These are phyloP conservation scores for Chrysoporthe austroafricana DNA, from an alignment of 2,329 filamentous ascomycete genomes.

Conservation along the genomic window DNA sequence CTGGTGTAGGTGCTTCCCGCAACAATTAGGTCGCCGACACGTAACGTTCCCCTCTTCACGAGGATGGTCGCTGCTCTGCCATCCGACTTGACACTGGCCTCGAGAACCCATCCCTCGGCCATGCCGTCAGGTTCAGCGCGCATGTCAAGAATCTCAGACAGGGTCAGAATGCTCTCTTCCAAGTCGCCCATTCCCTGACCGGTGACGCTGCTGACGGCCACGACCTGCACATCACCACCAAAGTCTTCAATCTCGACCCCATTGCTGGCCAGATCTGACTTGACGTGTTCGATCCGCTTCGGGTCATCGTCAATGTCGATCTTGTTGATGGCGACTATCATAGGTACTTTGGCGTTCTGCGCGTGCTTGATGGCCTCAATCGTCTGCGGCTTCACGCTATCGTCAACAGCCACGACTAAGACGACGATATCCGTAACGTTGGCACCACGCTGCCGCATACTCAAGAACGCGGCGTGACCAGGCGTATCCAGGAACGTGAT, in stretches of 20 bases:
- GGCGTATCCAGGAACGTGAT: conserved; percentile 98
- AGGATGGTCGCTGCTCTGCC: conserved; percentile 89
- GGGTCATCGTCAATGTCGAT: conserved; percentile 76
- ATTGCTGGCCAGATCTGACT: conserved; percentile 80
- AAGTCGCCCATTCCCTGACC: conserved; percentile 88
- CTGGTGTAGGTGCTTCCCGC: conserved; percentile 88
- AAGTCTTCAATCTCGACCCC: conserved; percentile 93
- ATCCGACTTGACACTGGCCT: conserved; percentile 83
- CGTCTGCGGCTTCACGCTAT: conserved; percentile 96
- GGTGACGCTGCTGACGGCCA: conserved; percentile 90
- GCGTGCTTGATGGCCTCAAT: conserved; percentile 96
- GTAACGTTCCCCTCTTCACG: conserved; percentile 83
- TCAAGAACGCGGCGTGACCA: conserved; percentile 92
- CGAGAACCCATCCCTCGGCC: conserved; percentile 92
- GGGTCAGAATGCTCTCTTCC: conserved; percentile 84
- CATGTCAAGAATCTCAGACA: conserved; percentile 89
- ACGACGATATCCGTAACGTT: conserved; percentile 97
- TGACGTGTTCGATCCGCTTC: conserved; percentile 80
- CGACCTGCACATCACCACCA: conserved; percentile 91
- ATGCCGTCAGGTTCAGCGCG: conserved; percentile 76
- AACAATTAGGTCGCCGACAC: conserved; percentile 79
- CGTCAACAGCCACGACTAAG: conserved; percentile 92
- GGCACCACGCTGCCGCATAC: conserved; percentile 93
- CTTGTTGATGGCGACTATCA: conserved; percentile 98
- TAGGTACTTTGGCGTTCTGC: conserved; percentile 81